phyloP scores from a whole-genome alignment of 495 filamentous ascomycete genomes.

The Lophium mytilinum region DNA sequence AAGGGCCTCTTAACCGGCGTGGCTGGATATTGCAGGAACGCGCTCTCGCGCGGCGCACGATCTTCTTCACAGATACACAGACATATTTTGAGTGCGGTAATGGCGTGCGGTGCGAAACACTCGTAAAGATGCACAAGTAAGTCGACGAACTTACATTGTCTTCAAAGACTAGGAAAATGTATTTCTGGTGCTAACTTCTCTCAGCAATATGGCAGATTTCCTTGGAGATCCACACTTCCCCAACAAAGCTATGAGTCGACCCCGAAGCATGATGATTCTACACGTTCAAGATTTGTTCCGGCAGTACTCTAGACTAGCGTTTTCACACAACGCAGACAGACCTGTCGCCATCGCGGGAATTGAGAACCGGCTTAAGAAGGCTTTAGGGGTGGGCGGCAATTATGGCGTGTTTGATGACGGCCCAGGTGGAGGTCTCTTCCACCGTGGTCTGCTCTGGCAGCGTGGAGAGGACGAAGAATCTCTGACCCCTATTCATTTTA shows the following conservation, averaged over 20 bases:
- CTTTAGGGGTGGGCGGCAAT: conserved; percentile 18
- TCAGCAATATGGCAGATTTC: conserved; percentile 28
- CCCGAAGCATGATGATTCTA: conserved; percentile 19
- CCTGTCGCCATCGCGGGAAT: conserved; percentile 31
- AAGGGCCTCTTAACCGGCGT: conserved; percentile 29
- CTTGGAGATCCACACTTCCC: conserved; percentile 37
- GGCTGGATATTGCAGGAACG: conserved; percentile 41
- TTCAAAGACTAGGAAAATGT: background rate
- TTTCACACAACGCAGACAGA: conserved; percentile 25
- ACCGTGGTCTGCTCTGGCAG: conserved; percentile 15
- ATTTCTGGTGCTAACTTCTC: background rate
- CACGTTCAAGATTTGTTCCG: conserved; percentile 29
- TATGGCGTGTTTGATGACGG: conserved; percentile 19
- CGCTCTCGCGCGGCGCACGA: conserved; percentile 34
- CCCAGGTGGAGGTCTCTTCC: background rate
- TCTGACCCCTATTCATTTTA: background rate
- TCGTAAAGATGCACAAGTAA: conserved; percentile 30
- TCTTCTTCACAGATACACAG: conserved; percentile 37
- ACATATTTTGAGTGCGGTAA: conserved; percentile 39
- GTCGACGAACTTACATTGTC: conserved; percentile 1
- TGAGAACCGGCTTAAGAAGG: conserved; percentile 24
- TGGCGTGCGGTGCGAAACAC: conserved; percentile 35
- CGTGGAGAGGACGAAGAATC: background rate
- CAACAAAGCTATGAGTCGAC: background rate
- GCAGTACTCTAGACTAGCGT: conserved; percentile 30